Evolutionary conservation across 148 eudicot genomes (phyloP).

Genomic region (Rhododendron kiyosumense): DNA sequence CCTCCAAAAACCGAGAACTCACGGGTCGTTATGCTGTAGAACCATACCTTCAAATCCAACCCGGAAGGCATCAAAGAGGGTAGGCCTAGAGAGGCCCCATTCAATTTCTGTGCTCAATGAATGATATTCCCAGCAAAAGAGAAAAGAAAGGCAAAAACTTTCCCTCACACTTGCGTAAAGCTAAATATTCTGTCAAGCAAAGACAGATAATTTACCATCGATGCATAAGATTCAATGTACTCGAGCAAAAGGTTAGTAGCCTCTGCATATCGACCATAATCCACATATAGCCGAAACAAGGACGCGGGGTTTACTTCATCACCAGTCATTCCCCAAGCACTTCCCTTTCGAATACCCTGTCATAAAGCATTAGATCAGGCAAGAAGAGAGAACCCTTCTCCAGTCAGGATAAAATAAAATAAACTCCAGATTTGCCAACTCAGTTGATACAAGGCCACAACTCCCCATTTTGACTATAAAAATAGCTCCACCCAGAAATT

Average conservation of each 20-base stretch:
- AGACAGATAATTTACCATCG: slow-evolving; percentile 41
- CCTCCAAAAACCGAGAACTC: background rate
- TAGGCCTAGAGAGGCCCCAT: background rate
- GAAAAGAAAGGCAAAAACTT: background rate
- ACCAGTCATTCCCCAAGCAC: slow-evolving; percentile 72
- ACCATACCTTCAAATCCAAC: background rate
- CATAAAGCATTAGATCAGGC: slow-evolving; percentile 13
- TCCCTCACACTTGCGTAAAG: background rate
- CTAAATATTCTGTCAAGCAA: slow-evolving; percentile 2
- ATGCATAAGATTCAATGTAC: slow-evolving; percentile 63
- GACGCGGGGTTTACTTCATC: slow-evolving; percentile 80
- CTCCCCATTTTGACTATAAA: background rate
- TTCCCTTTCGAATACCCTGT: slow-evolving; percentile 51
- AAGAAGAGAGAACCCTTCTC: background rate
- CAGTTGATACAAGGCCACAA: background rate
- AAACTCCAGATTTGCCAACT: background rate
- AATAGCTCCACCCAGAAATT: background rate
- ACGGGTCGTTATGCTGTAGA: background rate
- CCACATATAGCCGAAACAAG: slow-evolving; percentile 74
- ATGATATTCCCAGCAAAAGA: background rate
- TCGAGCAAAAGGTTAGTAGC: slow-evolving; percentile 82
- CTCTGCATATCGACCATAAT: slow-evolving; percentile 80
- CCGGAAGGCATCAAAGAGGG: background rate
- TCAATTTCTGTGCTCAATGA: background rate
- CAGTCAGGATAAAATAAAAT: background rate